Conservation (phyloP, 2,329 filamentous ascomycete species). For the Trichoderma endophyticum region DNA sequence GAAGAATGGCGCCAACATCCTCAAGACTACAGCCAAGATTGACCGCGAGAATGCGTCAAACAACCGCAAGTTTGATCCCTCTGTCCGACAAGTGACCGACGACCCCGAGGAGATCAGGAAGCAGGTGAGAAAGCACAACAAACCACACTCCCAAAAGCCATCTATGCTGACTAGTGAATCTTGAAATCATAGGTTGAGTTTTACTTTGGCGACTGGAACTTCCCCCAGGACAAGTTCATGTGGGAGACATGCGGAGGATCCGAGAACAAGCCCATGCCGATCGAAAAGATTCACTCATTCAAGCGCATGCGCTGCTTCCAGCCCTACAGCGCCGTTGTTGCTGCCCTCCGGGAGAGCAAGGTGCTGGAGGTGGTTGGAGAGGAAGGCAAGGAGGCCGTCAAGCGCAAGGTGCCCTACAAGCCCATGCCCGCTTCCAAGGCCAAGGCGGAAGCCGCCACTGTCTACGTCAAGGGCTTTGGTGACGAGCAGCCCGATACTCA, state of each 20-base stretch:
- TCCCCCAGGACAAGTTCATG: constrained; percentile 84
- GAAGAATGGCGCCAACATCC: constrained; percentile 31
- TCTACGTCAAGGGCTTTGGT: constrained; percentile 95
- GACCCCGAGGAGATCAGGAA: constrained; percentile 79
- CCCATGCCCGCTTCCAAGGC: constrained; percentile 57
- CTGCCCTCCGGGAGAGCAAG: constrained; percentile 74
- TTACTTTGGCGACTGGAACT: constrained; percentile 91
- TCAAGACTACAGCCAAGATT: constrained; percentile 45
- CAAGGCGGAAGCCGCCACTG: constrained; percentile 67
- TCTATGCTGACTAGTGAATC: not conserved
- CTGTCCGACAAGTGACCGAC: constrained; percentile 63
- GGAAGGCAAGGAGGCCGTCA: constrained; percentile 67
- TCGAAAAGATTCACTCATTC: constrained; percentile 79
- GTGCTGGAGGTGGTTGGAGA: constrained; percentile 71
- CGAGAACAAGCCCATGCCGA: constrained; percentile 75
- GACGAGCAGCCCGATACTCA: constrained; percentile 80
- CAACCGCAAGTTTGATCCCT: constrained; percentile 70
- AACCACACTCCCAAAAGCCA: not conserved
- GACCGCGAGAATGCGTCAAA: constrained; percentile 43
- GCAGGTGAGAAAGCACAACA: constrained; percentile 54
- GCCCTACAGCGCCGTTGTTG: constrained; percentile 78
- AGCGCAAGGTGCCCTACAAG: constrained; percentile 71
- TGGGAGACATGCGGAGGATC: constrained; percentile 73
- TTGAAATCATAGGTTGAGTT: constrained; percentile 70
- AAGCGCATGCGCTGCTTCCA: constrained; percentile 96